A percentile compares a stretch with the other conserved stretches of the same genome.
Conservation (phyloP, 2,329 filamentous ascomycete species). For the Sclerotinia spermophila region DNA sequence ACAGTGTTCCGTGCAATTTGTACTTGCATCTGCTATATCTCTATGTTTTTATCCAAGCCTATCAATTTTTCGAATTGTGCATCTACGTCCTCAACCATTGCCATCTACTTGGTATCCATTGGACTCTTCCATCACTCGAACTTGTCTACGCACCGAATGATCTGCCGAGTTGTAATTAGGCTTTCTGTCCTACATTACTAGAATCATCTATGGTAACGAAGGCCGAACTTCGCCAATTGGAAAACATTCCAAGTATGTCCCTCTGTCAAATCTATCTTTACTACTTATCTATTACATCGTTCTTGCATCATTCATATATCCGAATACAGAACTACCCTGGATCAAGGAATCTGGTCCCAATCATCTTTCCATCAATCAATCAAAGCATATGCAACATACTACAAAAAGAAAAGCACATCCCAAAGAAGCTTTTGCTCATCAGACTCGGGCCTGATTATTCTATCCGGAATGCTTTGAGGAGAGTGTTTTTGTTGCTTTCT, state of each 20-base stretch:
- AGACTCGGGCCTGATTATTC: neutral
- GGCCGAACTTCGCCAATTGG: neutral
- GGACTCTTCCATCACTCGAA: neutral
- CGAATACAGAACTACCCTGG: neutral
- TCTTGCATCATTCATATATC: neutral
- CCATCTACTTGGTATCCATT: neutral
- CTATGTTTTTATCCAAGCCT: neutral
- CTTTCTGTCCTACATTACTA: neutral
- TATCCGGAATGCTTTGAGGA: neutral
- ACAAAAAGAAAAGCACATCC: neutral
- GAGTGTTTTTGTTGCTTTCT: neutral
- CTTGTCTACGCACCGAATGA: neutral
- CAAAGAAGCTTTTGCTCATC: neutral
- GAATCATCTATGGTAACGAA: neutral
- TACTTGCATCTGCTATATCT: neutral
- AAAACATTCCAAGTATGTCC: neutral
- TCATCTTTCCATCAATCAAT: neutral
- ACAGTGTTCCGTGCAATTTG: neutral
- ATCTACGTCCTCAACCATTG: neutral
- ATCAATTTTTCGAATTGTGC: neutral
- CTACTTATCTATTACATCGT: neutral
- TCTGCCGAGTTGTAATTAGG: neutral
- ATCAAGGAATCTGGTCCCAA: neutral
- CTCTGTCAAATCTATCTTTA: neutral
- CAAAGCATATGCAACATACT: neutral